Evolutionary conservation across 1,284 basidiomycete genomes (phyloP).

Genomic region (Puccinia coronata): DNA sequence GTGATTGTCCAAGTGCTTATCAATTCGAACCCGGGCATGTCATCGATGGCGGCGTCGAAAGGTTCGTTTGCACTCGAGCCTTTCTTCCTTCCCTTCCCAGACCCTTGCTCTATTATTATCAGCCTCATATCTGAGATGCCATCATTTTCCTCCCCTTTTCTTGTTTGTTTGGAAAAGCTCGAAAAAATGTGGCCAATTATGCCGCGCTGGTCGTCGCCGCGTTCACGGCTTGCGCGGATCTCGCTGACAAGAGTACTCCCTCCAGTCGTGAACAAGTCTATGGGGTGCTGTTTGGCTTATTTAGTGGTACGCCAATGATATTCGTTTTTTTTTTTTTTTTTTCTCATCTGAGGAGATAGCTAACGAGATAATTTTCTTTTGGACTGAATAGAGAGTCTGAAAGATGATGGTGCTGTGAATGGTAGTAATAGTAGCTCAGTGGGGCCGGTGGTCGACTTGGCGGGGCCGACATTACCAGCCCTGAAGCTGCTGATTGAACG

Average conservation of each 20-base stretch:
- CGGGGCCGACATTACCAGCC: constrained; percentile 74
- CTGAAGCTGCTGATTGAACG: constrained; percentile 72
- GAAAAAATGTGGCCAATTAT: constrained; percentile 21
- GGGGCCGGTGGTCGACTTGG: constrained; percentile 74
- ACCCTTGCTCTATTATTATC: too few relatives aligned
- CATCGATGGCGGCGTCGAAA: constrained; percentile 46
- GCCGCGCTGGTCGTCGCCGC: constrained; percentile 33
- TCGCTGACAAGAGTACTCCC: constrained; percentile 51
- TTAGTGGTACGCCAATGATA: constrained; percentile 15
- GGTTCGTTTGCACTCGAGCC: constrained; percentile 62
- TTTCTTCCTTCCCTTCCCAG: too few relatives aligned
- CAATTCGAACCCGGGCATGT: constrained; percentile 66
- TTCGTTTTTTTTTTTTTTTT: neutral
- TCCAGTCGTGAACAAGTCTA: constrained; percentile 41
- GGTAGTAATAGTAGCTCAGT: constrained; percentile 64
- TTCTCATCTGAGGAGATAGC: neutral
- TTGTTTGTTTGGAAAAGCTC: constrained; percentile 4
- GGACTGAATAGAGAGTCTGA: constrained; percentile 68
- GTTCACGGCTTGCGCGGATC: constrained; percentile 43
- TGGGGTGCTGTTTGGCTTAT: constrained; percentile 36
- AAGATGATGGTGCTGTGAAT: constrained; percentile 64
- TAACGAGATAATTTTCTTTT: neutral
- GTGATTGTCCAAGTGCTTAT: constrained; percentile 78
- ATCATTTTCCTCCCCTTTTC: too few relatives aligned
- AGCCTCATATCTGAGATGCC: too few relatives aligned